Conservation (phyloP, 345 rosid species). For the Arabidopsis suecica region DNA sequence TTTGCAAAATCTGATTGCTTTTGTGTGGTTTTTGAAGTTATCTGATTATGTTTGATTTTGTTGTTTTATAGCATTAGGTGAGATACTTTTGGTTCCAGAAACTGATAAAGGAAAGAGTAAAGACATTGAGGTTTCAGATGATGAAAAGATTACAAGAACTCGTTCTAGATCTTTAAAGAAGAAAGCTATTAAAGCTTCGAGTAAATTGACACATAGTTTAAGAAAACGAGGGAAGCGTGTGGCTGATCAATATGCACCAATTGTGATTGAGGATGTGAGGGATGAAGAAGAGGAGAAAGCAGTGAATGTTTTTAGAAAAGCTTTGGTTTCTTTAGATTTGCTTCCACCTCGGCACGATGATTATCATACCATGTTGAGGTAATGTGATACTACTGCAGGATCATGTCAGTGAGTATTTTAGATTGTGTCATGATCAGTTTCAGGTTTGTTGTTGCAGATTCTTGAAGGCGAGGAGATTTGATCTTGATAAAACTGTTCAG, state of each 20-base stretch:
- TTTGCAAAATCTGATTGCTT: constrained; percentile 19
- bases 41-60: neutral
- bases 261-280: constrained; percentile 77
- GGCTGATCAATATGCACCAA: constrained; percentile 46
- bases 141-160: constrained; percentile 59
- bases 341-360: constrained; percentile 81
- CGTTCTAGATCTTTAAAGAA: constrained; percentile 69
- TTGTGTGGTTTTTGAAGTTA: neutral
- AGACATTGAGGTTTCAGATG: constrained; percentile 67
- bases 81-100: constrained; percentile 50
- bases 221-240: constrained; percentile 78
- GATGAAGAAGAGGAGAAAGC: constrained; percentile 82
- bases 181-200: constrained; percentile 84
- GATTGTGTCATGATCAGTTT: neutral
- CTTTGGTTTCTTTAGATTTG: constrained; percentile 63
- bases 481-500: constrained; percentile 70
- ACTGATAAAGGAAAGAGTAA: constrained; percentile 51
- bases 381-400: neutral
- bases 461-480: constrained; percentile 88
- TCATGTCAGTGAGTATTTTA: neutral
- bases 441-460: constrained; percentile 55
- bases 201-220: constrained; percentile 64
- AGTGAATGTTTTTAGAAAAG: constrained; percentile 68
- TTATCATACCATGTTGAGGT: constrained; percentile 96
- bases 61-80: constrained; percentile 44